Percentiles rank a stretch among this genome's conserved stretches.
Conservation (phyloP, 805 yeast genomes). For the Myxozyma nipponensis region DNA sequence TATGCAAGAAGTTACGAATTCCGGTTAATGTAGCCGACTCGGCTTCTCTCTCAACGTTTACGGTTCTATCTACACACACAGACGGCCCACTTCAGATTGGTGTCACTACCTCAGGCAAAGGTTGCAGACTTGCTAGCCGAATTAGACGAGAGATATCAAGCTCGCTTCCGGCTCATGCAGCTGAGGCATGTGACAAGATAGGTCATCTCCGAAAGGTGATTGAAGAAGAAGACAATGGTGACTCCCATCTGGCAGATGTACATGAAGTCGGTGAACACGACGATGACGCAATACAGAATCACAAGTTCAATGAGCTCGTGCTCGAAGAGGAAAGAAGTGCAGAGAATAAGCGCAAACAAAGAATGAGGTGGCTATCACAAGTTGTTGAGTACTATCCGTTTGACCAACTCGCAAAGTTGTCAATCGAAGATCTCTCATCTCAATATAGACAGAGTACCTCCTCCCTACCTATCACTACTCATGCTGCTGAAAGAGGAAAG, state of each 20-base stretch:
- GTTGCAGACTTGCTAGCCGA: conserved; percentile 80
- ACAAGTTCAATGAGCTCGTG: conserved; percentile 57
- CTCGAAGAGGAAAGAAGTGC: conserved; percentile 48
- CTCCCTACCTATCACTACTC: background rate
- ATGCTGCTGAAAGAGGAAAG: conserved; percentile 42
- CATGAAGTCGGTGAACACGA: conserved; percentile 51
- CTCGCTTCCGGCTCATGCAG: conserved; percentile 65
- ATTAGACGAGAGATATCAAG: conserved; percentile 66
- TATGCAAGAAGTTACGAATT: conserved; percentile 61
- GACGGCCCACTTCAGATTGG: conserved; percentile 79
- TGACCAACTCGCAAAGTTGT: conserved; percentile 54
- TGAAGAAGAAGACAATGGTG: conserved; percentile 48
- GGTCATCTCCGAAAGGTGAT: conserved; percentile 61
- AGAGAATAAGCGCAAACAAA: conserved; percentile 41
- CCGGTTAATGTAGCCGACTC: conserved; percentile 80
- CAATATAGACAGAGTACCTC: conserved; percentile 36
- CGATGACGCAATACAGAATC: conserved; percentile 64
- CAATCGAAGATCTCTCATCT: conserved; percentile 53
- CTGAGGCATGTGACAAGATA: conserved; percentile 61
- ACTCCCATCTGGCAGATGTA: conserved; percentile 35
- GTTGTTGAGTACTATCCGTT: conserved; percentile 89
- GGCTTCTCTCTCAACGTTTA: conserved; percentile 68
- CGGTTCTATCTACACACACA: conserved; percentile 64
- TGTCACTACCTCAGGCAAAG: conserved; percentile 81
- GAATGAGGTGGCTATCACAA: conserved; percentile 83